Conservation (phyloP, 768 basidiomycete genomes). For the Auriscalpium vulgare region DNA sequence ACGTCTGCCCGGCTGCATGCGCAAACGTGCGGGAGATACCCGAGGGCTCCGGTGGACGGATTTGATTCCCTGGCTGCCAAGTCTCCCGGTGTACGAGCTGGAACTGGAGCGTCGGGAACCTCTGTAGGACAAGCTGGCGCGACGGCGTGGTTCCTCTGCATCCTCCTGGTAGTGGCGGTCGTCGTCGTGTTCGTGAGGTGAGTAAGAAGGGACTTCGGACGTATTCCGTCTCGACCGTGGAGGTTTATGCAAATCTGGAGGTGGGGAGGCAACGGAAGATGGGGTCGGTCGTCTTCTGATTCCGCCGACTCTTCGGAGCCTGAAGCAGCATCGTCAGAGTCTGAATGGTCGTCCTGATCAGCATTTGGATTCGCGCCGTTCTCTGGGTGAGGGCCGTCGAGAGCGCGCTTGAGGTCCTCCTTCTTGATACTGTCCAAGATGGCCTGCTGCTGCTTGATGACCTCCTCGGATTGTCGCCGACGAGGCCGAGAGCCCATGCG, state of each 20-base stretch:
- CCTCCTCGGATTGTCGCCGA: conserved; percentile 12
- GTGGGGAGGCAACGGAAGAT: too few relatives aligned
- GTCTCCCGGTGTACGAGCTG: neutral
- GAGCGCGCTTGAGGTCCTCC: conserved; percentile 3
- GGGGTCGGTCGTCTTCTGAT: too few relatives aligned
- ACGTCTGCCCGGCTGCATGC: neutral
- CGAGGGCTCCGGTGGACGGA: neutral
- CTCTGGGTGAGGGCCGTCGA: conserved; percentile 1
- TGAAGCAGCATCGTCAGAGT: neutral
- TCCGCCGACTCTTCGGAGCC: neutral
- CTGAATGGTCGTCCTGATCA: neutral
- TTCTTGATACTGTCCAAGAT: conserved; percentile 13
- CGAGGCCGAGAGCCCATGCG: conserved; percentile 10
- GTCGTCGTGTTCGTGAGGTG: neutral
- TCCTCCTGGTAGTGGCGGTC: conserved; percentile 2
- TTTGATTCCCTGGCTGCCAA: neutral
- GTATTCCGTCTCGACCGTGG: too few relatives aligned
- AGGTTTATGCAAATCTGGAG: too few relatives aligned
- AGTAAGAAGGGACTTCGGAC: too few relatives aligned
- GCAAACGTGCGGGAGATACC: conserved; percentile 1
- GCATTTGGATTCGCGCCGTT: neutral
- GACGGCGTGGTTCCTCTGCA: neutral
- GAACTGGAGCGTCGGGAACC: conserved; percentile 1
- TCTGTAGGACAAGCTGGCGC: neutral
- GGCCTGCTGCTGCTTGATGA: conserved; percentile 13